Evolutionary conservation across 2,329 filamentous ascomycete genomes (phyloP).

Genomic region (Tothia fuscella): DNA sequence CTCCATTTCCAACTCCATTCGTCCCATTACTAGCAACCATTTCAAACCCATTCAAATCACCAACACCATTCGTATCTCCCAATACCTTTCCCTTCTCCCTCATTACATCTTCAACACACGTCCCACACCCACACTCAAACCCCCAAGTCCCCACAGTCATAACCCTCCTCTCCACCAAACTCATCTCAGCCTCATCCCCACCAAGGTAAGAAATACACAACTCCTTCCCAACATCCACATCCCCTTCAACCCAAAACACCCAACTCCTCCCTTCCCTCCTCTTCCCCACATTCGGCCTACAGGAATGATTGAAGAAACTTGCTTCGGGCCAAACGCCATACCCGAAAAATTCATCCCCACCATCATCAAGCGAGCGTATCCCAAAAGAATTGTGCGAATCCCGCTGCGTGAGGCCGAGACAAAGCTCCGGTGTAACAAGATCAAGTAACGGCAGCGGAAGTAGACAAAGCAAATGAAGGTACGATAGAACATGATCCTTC

Average conservation of each 20-base stretch:
- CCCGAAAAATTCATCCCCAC: constrained; percentile 36
- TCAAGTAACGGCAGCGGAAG: constrained; percentile 25
- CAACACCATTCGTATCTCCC: no score
- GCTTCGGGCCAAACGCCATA: constrained; percentile 35
- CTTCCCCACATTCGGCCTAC: constrained; percentile 33
- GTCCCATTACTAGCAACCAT: no score
- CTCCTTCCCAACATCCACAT: constrained; percentile 29
- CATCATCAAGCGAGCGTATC: constrained; percentile 32
- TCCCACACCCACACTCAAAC: constrained; percentile 32
- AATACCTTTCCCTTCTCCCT: no score
- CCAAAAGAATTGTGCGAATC: constrained; percentile 38
- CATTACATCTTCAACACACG: constrained; percentile 19
- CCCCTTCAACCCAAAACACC: constrained; percentile 26
- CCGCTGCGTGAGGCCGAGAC: constrained; percentile 25
- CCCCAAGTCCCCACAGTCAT: constrained; percentile 32
- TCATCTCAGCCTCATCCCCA: constrained; percentile 32
- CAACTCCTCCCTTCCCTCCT: constrained; percentile 28
- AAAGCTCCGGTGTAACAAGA: constrained; percentile 22
- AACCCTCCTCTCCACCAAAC: constrained; percentile 24
- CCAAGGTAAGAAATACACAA: constrained; percentile 38
- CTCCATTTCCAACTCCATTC: no score
- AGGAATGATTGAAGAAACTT: constrained; percentile 39
- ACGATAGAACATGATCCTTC: constrained; percentile 26
- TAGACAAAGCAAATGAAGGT: constrained; percentile 31
- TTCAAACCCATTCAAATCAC: no score